Evolutionary conservation across 2,329 filamentous ascomycete genomes (phyloP), one percentile per base, ranked within the genome.

Genomic region (Aphanocladium album): DNA sequence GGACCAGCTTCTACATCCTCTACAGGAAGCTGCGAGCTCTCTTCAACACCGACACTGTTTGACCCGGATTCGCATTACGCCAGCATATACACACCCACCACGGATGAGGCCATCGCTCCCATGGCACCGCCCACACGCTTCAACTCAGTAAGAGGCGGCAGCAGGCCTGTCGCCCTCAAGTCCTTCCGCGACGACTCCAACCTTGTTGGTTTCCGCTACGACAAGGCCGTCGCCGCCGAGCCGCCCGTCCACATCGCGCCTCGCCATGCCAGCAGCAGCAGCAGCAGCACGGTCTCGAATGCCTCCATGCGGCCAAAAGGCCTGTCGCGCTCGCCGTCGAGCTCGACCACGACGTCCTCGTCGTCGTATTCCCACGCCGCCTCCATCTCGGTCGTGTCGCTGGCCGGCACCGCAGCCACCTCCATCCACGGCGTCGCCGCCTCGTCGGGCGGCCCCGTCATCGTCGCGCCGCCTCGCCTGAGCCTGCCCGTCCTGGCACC

Each of bases 131-230:
- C 45, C 11, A 41, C 45, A 50, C 55, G 55, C 33, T 58, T 58
- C 45, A 43, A 35, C 12, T 58, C 55, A 2, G 33, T 41, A 11
- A 49, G 23, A 46, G 23, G 12, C 55, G n/a, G 21, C 46, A 50
- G 70, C 64, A 72, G 73, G 63, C 70, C 77, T 21, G 65, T 71
- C 61, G 68, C 73, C 63, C 66, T 66, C 47, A 70, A 66, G 62
- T 63, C 69, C 37, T 72, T 83, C 67, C 75, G 78, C 62, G 79
- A 81, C 67, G 81, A 83, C 65, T 72, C 76, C 46, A 74, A 71
- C 64, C 70, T 86, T 66, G 77, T 86, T 62, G 79, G 79, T 52
- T 68, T 87, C 60, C 81, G 83, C 61, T 87, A 88, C 74, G 85
- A 88, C 68, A 80, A 86, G 71, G 84, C 82, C 39, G 74, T 80